These are phyloP conservation scores for Crithidia expoeki DNA, from an alignment of 208 protist genomes.

Conservation along the genomic window DNA sequence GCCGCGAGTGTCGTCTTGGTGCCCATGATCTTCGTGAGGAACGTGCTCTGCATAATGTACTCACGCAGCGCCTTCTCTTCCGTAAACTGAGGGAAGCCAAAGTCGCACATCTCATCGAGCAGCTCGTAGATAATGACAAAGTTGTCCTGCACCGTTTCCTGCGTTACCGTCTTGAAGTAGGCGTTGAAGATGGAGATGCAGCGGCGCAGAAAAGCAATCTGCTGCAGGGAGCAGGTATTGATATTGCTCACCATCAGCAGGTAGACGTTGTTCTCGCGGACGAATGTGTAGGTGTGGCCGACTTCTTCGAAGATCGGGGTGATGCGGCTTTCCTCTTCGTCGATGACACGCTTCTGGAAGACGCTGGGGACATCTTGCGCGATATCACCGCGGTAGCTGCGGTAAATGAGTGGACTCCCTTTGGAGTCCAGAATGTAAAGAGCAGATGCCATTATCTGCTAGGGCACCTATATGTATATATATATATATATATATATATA, in stretches of 20 bases:
- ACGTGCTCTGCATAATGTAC: constrained; percentile 95
- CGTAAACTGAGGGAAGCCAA: constrained; percentile 98
- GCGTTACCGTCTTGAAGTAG: constrained; percentile 96
- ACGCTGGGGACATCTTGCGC: constrained; percentile 78
- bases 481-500: no score
- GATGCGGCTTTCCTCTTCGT: constrained; percentile 92
- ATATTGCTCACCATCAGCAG: constrained; percentile 95
- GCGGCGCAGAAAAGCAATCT: constrained; percentile 95
- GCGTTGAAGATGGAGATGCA: constrained; percentile 91
- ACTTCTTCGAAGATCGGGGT: constrained; percentile 94
- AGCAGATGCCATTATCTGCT: constrained; percentile 80
- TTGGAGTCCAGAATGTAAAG: constrained; percentile 95
- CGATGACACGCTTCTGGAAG: constrained; percentile 91
- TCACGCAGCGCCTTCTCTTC: constrained; percentile 95
- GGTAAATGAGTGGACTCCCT: constrained; percentile 94
- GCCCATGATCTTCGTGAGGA: constrained; percentile 48
- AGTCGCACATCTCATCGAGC: constrained; percentile 99
- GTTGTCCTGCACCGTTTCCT: constrained; percentile 97
- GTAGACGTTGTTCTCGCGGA: constrained; percentile 96
- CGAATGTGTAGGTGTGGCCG: constrained; percentile 94
- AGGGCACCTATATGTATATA: background rate
- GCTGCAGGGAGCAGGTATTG: constrained; percentile 94
- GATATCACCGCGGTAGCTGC: constrained; percentile 97
- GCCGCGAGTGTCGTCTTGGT: constrained; percentile 39
- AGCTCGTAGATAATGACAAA: constrained; percentile 99